Base-by-base conservation (phyloP, 306 rosid genomes). In the Begonia masoniana region DNA sequence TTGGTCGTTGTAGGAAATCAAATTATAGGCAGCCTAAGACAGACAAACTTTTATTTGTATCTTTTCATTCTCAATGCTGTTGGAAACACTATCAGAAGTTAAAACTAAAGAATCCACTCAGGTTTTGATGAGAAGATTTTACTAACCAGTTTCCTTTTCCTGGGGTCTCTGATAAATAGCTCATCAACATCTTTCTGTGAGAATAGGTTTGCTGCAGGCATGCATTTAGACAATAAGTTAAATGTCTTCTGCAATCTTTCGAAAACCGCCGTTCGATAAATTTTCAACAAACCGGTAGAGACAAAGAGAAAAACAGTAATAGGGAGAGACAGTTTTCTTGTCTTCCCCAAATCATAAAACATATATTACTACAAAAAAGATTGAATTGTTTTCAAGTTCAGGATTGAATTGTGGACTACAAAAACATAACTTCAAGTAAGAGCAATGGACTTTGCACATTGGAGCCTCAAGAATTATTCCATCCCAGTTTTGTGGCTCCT, bases 401-500 rank as follows among this genome's bases (percentile, higher is more conserved):
- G n/a, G n/a, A n/a, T n/a, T n/a, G n/a, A n/a, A n/a, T n/a, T n/a
- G 2, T 24, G 31, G 31, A 24, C 31, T 24, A 4, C 31, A 24
- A 24, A 24, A 24, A 24, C 31, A 24, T 24, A 24, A 24, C 31
- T 24, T 24, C 31, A 24, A 24, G 31, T 4, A 24, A 24, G 31
- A 19, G 55, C 52, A 52, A 71, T 41, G 45, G 13, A 46, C 97
- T 76, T 85, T 91, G 71, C 96, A 91, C 97, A 91, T 91, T 23
- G 94, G 96, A 48, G 97, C 97, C 42, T 85, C 92, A 46, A 91
- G 97, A 62, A 91, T 64, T 19, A 83, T 64, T 36, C 94, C 97
- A 62, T 83, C 92, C 96, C 88, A 91, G 43, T 67, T 66, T 55
- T 64, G 50, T 41, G 94, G 88, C 64, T 85, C 81, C 78, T 79